Evolutionary conservation across 441 rosid species (phyloP), one percentile per base, ranked within the genome.

Genomic region (Corymbia citriodora): DNA sequence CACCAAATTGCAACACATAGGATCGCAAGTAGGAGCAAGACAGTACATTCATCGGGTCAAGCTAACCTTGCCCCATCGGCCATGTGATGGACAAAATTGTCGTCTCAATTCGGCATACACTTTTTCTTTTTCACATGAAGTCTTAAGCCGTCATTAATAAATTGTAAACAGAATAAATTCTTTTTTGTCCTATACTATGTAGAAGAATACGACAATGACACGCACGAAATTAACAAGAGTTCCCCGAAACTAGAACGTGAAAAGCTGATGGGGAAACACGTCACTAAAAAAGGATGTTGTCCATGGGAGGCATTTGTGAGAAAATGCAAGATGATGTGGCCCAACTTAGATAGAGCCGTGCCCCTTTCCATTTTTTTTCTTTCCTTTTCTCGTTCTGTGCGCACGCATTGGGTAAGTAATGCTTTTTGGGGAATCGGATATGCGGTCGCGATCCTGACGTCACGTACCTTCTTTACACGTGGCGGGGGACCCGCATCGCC

Each of bases 401-500:
- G 81, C 81, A 6, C 29, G 50, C 83, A 45, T 40, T 21, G 21
- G 74, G 21, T 40, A 9, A 59, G 25, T 27, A 10, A 3, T 10
- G 2, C 27, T 18, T 36, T 72, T 18, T 59, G 65, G 27, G 29
- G 50, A 40, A 74, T 25, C 29, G 17, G 83, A 74, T 3, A 21
- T 21, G 83, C 29, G 49, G 83, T 21, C 6, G 11, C 83, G 5
- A 74, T 36, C 83, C 50, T 21, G 83, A 74, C 50, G n/a, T 74
- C 14, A 7, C 50, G 25, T 10, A 21, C 15, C 49, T 14, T 74
- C 50, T 74, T 21, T 48, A 31, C 88, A 88, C 92, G 91, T 92
- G 92, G 92, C 92, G 49, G 59, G 83, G 92, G 40, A 11, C 59
- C 63, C 85, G 27, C 54, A 36, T 33, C 53, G 59, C 90, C 89